Evolutionary conservation across 2,329 filamentous ascomycete genomes (phyloP).

Genomic region (Tolypocladium amazonense): DNA sequence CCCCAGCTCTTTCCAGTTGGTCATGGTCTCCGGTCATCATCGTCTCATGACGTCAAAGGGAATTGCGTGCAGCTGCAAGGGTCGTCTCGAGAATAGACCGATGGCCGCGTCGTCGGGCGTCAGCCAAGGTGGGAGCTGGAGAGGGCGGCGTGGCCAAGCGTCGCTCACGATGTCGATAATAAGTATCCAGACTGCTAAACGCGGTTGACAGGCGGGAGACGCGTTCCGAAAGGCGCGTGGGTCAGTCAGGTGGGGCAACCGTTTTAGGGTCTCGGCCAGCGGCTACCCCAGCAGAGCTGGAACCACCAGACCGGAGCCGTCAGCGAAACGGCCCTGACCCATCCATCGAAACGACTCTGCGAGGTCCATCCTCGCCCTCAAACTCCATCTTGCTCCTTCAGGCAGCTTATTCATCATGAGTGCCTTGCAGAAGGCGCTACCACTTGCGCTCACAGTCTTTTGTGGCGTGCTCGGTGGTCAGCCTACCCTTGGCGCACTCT

Average conservation of each 20-base stretch:
- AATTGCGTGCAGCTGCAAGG: conserved; percentile 1
- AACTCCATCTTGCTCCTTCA: not conserved
- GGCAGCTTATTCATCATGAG: conserved; percentile 14
- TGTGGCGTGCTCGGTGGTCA: conserved; percentile 25
- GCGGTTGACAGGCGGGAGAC: conserved; percentile 15
- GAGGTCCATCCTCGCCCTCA: not conserved
- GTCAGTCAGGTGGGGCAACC: not conserved
- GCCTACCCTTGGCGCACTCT: conserved; percentile 1
- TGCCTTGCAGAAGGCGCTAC: conserved; percentile 22
- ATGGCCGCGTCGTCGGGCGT: not conserved
- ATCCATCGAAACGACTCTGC: not conserved
- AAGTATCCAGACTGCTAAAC: conserved; percentile 6
- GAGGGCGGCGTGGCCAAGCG: not conserved
- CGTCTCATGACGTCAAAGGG: conserved; percentile 6
- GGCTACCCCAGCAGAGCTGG: not conserved
- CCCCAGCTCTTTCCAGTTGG: conserved; percentile 38
- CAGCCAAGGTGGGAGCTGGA: not conserved
- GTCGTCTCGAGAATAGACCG: not conserved
- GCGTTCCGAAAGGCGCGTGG: conserved; percentile 11
- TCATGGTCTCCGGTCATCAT: conserved; percentile 25
- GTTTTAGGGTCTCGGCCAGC: not conserved
- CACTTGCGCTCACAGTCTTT: conserved; percentile 23
- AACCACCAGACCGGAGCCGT: not conserved
- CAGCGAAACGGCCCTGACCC: not conserved
- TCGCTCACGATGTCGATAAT: not conserved